Evolutionary conservation across 2,329 filamentous ascomycete genomes (phyloP), one percentile per base, ranked within the genome.

Genomic region (Metarhizium guizhouense): DNA sequence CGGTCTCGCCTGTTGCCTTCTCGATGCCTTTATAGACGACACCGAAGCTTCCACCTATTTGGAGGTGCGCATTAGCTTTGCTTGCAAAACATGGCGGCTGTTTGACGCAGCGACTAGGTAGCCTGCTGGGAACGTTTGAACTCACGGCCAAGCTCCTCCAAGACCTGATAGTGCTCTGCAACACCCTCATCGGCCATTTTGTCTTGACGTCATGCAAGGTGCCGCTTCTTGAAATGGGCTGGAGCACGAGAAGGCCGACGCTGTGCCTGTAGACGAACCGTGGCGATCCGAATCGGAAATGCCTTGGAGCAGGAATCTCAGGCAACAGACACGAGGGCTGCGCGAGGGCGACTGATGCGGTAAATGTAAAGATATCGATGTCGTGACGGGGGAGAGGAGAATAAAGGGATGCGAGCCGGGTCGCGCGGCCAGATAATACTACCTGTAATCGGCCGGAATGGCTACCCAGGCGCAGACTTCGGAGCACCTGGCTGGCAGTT

Each of bases 21-120:
- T 97, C 91, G 67, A 96, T 92, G 52, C 91, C 94, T 72, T 96
- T 96, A 80, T 95, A 99, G 36, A 99, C 94, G 48, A 93, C 85
- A 56, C 94, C 94, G 71, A 99, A 99, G 71, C 92, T 96, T 57
- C 93, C 93, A 72, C 90, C 90, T 95, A 65, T 51, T 40, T 29
- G 42, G 14, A 48, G n/a, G 42, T 20, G 8, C 42, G 8, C 11
- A 38, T 30, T 4, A 42, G 38, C 30, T 11, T 47, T 6, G 54
- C 34, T 20, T 45, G 16, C 2, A 4, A 20, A 45, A 7, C n/a
- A 6, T 6, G 6, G 7, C 14, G 40, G 18, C 30, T 38, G 14
- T n/a, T 20, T 2, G 25, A 14, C 25, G 16, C 16, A 10, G 30
- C 13, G 11, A 48, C 20, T 13, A 10, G n/a, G 32, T 34, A 34